These are phyloP conservation scores for Lolium multiflorum DNA, from an alignment of 176 grass and related monocot species.

Conservation along the genomic window DNA sequence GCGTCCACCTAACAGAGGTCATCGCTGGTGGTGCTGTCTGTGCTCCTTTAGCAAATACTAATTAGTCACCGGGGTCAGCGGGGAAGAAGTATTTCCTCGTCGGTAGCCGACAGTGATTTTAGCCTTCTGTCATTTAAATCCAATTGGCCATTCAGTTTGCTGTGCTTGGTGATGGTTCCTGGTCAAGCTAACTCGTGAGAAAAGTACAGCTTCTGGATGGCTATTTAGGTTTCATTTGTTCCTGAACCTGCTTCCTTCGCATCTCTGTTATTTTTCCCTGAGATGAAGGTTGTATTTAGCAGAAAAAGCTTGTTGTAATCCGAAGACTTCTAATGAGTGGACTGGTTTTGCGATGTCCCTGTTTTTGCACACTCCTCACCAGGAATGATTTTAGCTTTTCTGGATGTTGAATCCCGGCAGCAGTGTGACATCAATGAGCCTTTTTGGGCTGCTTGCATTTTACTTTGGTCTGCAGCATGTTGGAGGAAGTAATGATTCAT, in stretches of 20 bases:
- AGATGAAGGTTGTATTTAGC: conserved; percentile 48
- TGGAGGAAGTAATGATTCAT: conserved; percentile 50
- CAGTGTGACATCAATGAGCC: conserved; percentile 47
- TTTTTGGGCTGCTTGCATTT: conserved; percentile 43
- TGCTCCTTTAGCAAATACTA: conserved; percentile 48
- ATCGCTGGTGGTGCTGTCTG: conserved; percentile 40
- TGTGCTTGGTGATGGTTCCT: conserved; percentile 37
- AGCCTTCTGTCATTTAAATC: conserved; percentile 36
- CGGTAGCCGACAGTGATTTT: conserved; percentile 25
- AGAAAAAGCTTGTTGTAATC: conserved; percentile 46
- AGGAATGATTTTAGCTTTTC: conserved; percentile 52
- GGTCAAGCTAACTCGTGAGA: conserved; percentile 21
- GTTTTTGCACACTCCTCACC: conserved; percentile 2
- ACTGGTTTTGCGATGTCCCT: conserved; percentile 29
- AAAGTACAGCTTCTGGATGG: conserved; percentile 24
- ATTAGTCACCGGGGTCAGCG: conserved; percentile 28
- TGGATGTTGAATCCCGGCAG: conserved; percentile 16
- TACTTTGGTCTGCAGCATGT: conserved; percentile 49
- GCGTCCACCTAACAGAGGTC: conserved; percentile 46
- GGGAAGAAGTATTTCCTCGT: conserved; percentile 42
- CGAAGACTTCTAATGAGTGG: conserved; percentile 40
- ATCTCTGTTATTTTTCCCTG: conserved; percentile 48
- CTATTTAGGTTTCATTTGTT: conserved; percentile 17
- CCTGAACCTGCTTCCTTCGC: conserved; percentile 22
- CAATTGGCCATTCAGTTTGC: conserved; percentile 41